A percentile compares a stretch with the other conserved stretches of the same genome.
These are phyloP conservation scores for Trichoderma koningiopsis DNA, from an alignment of 2,329 filamentous ascomycete genomes.

Conservation along the genomic window DNA sequence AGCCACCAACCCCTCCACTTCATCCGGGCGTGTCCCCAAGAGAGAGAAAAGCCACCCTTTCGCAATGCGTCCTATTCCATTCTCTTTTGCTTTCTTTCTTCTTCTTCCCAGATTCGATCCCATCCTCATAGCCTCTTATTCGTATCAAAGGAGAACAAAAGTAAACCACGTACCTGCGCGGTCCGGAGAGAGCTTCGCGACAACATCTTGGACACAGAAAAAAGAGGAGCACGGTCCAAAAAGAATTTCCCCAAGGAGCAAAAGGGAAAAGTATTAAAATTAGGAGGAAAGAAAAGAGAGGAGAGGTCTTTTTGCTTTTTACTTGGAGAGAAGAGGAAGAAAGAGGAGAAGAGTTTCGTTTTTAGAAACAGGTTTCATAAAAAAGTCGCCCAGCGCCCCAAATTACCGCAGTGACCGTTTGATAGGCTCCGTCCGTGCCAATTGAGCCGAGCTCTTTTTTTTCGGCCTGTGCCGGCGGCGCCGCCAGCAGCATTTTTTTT, in stretches of 20 bases:
- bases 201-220: slow-evolving; percentile 51
- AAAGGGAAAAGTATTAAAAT: slow-evolving; percentile 14
- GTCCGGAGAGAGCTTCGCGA: slow-evolving; percentile 59
- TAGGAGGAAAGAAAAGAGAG: not conserved
- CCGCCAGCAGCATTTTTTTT: not conserved
- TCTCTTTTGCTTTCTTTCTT: not conserved
- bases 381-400: not conserved
- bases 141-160: slow-evolving; percentile 14
- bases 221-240: slow-evolving; percentile 14
- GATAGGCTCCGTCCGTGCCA: not conserved
- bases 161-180: slow-evolving; percentile 55
- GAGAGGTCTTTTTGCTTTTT: not conserved
- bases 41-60: not conserved
- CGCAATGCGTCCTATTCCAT: not conserved
- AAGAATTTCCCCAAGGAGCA: not conserved
- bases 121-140: not conserved
- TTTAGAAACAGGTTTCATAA: slow-evolving; percentile 5
- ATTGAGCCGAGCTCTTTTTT: slow-evolving; percentile 22
- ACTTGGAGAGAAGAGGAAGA: not conserved
- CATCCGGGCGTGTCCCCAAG: not conserved
- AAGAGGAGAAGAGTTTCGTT: not conserved
- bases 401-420: slow-evolving; percentile 23
- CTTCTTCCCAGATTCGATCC: not conserved
- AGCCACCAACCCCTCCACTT: slow-evolving; percentile 6
- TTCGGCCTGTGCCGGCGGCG: slow-evolving; percentile 24